Conservation (phyloP, 2,329 filamentous ascomycete species). For the Rhinocladiella mackenziei region DNA sequence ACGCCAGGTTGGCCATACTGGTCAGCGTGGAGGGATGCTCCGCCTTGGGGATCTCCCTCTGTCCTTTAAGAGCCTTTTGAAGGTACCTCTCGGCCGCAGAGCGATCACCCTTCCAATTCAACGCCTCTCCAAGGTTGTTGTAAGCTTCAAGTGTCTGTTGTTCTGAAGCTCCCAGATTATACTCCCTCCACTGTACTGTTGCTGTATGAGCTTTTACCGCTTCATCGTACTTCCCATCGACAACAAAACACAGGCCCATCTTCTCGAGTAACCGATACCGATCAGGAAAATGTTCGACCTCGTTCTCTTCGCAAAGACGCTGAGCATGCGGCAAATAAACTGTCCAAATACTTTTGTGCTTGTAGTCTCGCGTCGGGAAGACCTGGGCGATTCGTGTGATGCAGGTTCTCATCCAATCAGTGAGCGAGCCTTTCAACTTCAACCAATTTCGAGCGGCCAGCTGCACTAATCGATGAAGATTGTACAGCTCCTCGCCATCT, state of each 20-base stretch:
- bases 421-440: conserved; percentile 21
- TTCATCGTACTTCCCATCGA: conserved; percentile 73
- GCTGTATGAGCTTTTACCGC: conserved; percentile 60
- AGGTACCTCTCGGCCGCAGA: background rate
- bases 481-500: too few relatives aligned
- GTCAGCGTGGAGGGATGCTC: too few relatives aligned
- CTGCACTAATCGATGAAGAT: too few relatives aligned
- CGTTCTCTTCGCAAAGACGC: conserved; percentile 2
- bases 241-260: conserved; percentile 52
- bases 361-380: conserved; percentile 23
- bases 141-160: conserved; percentile 2
- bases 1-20: too few relatives aligned
- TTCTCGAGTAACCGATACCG: conserved; percentile 12
- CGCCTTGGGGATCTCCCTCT: conserved; percentile 10
- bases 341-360: conserved; percentile 29
- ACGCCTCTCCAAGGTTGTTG: conserved; percentile 12
- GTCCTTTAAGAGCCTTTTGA: conserved; percentile 1
- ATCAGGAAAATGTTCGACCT: conserved; percentile 6
- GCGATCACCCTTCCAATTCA: conserved; percentile 19
- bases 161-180: background rate
- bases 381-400: conserved; percentile 28
- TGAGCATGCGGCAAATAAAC: conserved; percentile 34
- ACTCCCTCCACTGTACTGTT: conserved; percentile 9
- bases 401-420: conserved; percentile 21
- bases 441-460: conserved; percentile 37